Base-by-base conservation (phyloP, 768 basidiomycete genomes). In the Vararia minispora region DNA sequence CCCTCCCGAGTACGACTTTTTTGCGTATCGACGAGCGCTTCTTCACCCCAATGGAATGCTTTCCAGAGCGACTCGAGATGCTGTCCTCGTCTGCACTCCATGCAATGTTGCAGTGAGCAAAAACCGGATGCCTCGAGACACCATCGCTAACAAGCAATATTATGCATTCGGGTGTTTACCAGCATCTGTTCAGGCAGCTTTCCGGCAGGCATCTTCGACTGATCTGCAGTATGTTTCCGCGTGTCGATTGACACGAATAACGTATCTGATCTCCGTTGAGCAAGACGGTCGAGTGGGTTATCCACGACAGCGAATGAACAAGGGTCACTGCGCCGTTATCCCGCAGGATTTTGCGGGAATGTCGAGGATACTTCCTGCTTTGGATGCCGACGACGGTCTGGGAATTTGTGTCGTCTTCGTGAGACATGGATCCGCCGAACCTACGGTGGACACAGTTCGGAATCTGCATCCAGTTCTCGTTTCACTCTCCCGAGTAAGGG, bases 91-190 rank as follows among this genome's bases (percentile, higher is more conserved):
- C 7, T 37, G 35, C 13, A 16, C 5, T 4, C 26, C 35, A 1
- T 37, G 35, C 18, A 5, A 6, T 8, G 5, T 9, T 8, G 9
- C 20, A 5, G 6, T 37, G 2, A 2, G 11, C 3, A 3, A 8
- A 27, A 9, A 28, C 2, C 24, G 21, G 22, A 24, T 27, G 25
- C 35, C 35, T 4, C 10, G 16, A 4, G 35, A 37, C 20, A 5
- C 35, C 17, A 37, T 37, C 14, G 35, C 35, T 9, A 37, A 37
- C n/a, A 27, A 37, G 11, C 35, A 37, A 8, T 37, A 37, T 35
- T 35, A 35, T 22, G 33, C 12, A 2, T 22, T 21, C 18, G 16
- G 16, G 11, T 10, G 16, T 3, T 10, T 37, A 10, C 35, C 35
- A 1, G 3, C 5, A 13, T 9, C 14, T 11, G 26, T 37, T 12